These are phyloP conservation scores for Panaeolus papilionaceus DNA, from an alignment of 768 basidiomycete genomes.

Conservation along the genomic window DNA sequence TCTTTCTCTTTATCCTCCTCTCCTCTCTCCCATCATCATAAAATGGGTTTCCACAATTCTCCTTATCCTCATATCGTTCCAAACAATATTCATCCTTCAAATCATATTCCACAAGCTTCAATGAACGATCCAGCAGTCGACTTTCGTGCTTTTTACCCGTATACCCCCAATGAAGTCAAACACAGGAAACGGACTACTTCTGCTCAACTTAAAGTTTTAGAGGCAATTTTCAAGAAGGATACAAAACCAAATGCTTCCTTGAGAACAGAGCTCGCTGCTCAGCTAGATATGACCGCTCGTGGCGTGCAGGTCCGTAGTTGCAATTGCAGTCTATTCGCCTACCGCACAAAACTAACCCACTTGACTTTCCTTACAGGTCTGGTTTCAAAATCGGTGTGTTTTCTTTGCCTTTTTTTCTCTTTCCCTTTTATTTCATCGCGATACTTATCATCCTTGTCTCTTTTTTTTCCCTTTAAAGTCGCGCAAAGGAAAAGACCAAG, in stretches of 20 bases:
- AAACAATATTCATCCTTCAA: slow-evolving; percentile 63
- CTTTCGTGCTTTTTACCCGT: slow-evolving; percentile 87
- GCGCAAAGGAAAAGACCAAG: slow-evolving; percentile 84
- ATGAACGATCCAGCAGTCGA: slow-evolving; percentile 53
- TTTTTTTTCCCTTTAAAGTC: slow-evolving; percentile 45
- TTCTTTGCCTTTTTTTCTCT: slow-evolving; percentile 20
- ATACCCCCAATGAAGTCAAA: slow-evolving; percentile 92
- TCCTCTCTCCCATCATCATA: slow-evolving; percentile 26
- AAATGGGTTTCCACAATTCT: slow-evolving; percentile 45
- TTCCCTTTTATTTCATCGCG: slow-evolving; percentile 1
- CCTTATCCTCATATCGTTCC: slow-evolving; percentile 47
- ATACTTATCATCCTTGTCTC: too few species aligned
- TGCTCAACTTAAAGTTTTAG: slow-evolving; percentile 88
- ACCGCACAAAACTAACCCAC: slow-evolving; percentile 14
- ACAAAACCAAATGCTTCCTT: slow-evolving; percentile 89
- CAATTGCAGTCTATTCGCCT: slow-evolving; percentile 10
- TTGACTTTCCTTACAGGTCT: slow-evolving; percentile 60
- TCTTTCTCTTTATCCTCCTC: background rate
- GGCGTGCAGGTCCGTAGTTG: slow-evolving; percentile 84
- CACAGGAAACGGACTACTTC: slow-evolving; percentile 91
- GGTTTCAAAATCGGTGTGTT: slow-evolving; percentile 86
- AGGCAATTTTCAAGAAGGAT: slow-evolving; percentile 84
- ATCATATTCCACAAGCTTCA: background rate
- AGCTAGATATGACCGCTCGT: slow-evolving; percentile 91
- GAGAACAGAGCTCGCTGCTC: slow-evolving; percentile 78